Evolutionary conservation across 2,329 filamentous ascomycete species (phyloP).

Genomic region (Pseudopithomyces maydicus): DNA sequence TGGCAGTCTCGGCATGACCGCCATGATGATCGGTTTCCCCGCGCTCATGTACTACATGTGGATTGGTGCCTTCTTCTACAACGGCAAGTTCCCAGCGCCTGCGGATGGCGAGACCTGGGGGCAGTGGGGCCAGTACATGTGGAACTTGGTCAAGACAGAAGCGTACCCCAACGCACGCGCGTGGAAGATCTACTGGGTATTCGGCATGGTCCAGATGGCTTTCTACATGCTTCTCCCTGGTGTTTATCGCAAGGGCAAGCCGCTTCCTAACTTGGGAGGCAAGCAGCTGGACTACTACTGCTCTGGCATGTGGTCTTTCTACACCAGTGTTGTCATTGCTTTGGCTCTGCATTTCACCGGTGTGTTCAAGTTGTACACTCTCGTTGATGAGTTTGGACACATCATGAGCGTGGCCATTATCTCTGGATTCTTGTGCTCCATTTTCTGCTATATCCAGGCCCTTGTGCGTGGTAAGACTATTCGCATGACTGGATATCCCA

Average conservation of each 20-base stretch:
- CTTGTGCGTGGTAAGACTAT: slow-evolving; percentile 80
- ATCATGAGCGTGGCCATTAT: slow-evolving; percentile 92
- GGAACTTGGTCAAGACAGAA: slow-evolving; percentile 75
- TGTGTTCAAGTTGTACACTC: slow-evolving; percentile 84
- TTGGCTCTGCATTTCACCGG: slow-evolving; percentile 79
- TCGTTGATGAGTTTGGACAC: slow-evolving; percentile 94
- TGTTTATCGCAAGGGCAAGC: slow-evolving; percentile 85
- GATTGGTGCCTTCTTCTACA: slow-evolving; percentile 92
- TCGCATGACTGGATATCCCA: slow-evolving; percentile 82
- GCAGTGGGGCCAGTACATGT: slow-evolving; percentile 76
- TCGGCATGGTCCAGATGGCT: slow-evolving; percentile 81
- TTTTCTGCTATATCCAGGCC: slow-evolving; percentile 86
- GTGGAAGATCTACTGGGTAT: slow-evolving; percentile 94
- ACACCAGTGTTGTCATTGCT: slow-evolving; percentile 77
- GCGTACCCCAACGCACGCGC: slow-evolving; percentile 83
- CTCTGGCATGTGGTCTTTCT: slow-evolving; percentile 86
- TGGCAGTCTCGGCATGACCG: slow-evolving; percentile 75
- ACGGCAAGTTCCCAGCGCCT: slow-evolving; percentile 77
- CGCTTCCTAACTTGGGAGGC: slow-evolving; percentile 78
- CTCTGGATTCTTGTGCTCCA: slow-evolving; percentile 81
- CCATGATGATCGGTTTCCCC: slow-evolving; percentile 95
- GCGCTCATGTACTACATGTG: slow-evolving; percentile 99
- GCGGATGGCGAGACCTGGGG: slow-evolving; percentile 66
- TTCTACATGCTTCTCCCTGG: slow-evolving; percentile 88
- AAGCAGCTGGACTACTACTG: slow-evolving; percentile 95